phyloP scores from a whole-genome alignment of 2,329 filamentous ascomycete genomes.

The Exophiala xenobiotica region DNA sequence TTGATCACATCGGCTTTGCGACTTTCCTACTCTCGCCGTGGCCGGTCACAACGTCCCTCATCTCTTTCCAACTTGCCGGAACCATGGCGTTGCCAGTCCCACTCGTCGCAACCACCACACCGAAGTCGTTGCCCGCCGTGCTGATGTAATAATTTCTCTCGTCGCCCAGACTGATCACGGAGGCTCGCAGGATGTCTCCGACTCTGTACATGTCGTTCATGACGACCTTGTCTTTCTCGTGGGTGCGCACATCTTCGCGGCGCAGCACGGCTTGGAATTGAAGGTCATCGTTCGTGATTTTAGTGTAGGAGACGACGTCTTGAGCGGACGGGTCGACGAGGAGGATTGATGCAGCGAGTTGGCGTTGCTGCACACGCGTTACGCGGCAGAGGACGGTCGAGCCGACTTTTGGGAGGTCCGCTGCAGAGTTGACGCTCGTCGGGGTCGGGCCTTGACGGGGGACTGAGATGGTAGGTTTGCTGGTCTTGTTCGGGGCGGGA shows the following conservation, averaged over 20 bases:
- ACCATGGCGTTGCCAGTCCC: slow-evolving; percentile 88
- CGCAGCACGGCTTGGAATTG: slow-evolving; percentile 79
- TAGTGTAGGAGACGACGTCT: slow-evolving; percentile 32
- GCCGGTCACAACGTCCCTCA: slow-evolving; percentile 78
- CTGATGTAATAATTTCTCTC: slow-evolving; percentile 94
- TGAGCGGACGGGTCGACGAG: slow-evolving; percentile 60
- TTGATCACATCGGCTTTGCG: slow-evolving; percentile 69
- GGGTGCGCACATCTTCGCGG: slow-evolving; percentile 86
- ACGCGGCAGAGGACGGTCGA: slow-evolving; percentile 81
- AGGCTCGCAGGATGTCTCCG: slow-evolving; percentile 84
- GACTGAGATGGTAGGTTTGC: slow-evolving; percentile 37
- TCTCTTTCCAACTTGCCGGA: slow-evolving; percentile 93
- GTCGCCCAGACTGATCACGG: slow-evolving; percentile 88
- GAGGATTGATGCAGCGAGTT: slow-evolving; percentile 82
- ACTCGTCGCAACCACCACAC: slow-evolving; percentile 84
- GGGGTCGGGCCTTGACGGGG: slow-evolving; percentile 37
- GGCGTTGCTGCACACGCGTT: slow-evolving; percentile 77
- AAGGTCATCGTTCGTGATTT: slow-evolving; percentile 58
- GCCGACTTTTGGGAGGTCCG: slow-evolving; percentile 65
- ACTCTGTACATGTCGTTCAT: slow-evolving; percentile 89
- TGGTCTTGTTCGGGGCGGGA: slow-evolving; percentile 39
- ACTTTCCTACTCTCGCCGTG: slow-evolving; percentile 81
- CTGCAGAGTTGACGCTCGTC: slow-evolving; percentile 49
- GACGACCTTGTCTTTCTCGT: slow-evolving; percentile 92
- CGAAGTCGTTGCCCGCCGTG: slow-evolving; percentile 85